These are phyloP conservation scores for Penstemon davidsonii DNA, from an alignment of 257 asterid genomes.

Conservation along the genomic window DNA sequence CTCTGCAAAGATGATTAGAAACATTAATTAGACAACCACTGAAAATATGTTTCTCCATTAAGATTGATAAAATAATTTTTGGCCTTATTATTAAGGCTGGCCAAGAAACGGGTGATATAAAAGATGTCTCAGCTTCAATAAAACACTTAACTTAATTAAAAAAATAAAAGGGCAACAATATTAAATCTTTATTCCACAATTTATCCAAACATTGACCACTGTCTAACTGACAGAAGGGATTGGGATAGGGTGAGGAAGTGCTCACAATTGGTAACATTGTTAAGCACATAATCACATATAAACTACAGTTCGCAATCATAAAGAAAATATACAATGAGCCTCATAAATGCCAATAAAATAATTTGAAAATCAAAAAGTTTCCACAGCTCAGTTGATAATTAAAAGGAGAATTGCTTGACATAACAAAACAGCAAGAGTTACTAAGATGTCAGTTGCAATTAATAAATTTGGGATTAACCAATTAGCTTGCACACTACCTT, in stretches of 20 bases:
- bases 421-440: neutral
- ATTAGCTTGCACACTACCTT: conserved; percentile 53
- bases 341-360: conserved; percentile 10
- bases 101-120: neutral
- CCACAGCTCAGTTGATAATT: neutral
- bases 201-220: conserved; percentile 3
- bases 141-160: neutral
- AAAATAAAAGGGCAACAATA: conserved; percentile 14
- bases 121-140: conserved; percentile 10
- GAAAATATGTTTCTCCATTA: conserved; percentile 18
- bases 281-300: no score
- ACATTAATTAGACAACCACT: conserved; percentile 30
- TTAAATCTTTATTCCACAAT: conserved; percentile 10
- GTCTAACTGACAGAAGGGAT: neutral
- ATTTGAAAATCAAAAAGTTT: conserved; percentile 9
- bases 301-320: conserved; percentile 1
- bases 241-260: neutral
- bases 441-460: neutral
- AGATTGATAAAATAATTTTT: conserved; percentile 17
- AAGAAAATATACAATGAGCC: neutral
- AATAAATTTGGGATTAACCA: conserved; percentile 8
- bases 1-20: conserved; percentile 66
- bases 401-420: conserved; percentile 8
- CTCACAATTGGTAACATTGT: no score
- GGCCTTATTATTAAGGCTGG: neutral